Evolutionary conservation across 1,284 basidiomycete species (phyloP).

Genomic region (Apiotrichum akiyoshidainum): DNA sequence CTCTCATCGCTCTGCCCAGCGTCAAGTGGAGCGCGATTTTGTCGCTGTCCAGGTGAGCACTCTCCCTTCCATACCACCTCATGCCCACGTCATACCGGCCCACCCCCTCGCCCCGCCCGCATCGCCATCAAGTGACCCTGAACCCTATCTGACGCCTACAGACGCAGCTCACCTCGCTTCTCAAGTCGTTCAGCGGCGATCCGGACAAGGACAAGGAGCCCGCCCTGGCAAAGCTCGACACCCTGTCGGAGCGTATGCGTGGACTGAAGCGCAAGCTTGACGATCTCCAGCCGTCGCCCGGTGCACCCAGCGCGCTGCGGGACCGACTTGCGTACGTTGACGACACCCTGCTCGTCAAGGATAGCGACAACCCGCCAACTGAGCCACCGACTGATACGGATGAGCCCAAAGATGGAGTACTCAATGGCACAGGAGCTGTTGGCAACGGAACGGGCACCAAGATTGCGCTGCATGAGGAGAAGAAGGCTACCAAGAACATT

Average conservation of each 20-base stretch:
- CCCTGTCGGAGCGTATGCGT: constrained; percentile 37
- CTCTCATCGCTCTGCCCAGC: constrained; percentile 47
- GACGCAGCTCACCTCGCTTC: constrained; percentile 23
- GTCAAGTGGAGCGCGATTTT: constrained; percentile 52
- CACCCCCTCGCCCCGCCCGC: not conserved
- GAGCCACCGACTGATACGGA: constrained; percentile 1
- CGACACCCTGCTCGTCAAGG: constrained; percentile 9
- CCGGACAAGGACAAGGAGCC: constrained; percentile 20
- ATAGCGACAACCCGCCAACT: not conserved
- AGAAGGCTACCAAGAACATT: not conserved
- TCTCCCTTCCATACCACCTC: too few relatives aligned
- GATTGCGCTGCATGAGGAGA: not conserved
- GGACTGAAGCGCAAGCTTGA: constrained; percentile 51
- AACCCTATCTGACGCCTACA: not conserved
- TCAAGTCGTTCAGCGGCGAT: constrained; percentile 23
- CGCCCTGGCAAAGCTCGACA: constrained; percentile 34
- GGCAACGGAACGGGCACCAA: not conserved
- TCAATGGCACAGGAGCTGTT: constrained; percentile 3
- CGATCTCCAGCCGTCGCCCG: constrained; percentile 17
- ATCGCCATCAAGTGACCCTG: not conserved
- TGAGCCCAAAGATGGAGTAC: not conserved
- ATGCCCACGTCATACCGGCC: not conserved
- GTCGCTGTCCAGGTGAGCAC: constrained; percentile 13
- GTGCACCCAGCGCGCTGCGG: constrained; percentile 9
- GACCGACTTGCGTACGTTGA: constrained; percentile 20